Base-by-base conservation (phyloP, 768 basidiomycete genomes). In the Boletus sp. region DNA sequence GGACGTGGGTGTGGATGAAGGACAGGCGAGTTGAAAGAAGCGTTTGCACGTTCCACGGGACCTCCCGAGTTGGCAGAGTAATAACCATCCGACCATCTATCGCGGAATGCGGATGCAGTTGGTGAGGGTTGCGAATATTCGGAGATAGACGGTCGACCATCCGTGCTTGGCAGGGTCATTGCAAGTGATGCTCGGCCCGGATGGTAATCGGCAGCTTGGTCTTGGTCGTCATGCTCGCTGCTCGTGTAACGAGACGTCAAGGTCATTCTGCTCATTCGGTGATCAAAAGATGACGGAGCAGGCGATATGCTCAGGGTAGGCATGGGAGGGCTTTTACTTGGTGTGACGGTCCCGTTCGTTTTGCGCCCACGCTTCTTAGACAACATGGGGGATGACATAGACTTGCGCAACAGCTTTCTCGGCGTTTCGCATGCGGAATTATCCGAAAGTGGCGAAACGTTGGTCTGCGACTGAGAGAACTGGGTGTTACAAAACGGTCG, bases 61-160 rank as follows among this genome's bases (percentile, higher is more conserved):
- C 47, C 57, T 17, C 63, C 72, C 42, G 69, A 71, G 18, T 56
- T 42, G 2, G 64, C 63, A 29, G 71, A 73, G 48, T 73, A 72
- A 54, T 73, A 72, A 37, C 71, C 65, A 7, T 72, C 67, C 1
- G 72, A 74, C 64, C 62, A 69, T 51, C 71, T 82, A 61, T 89
- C 87, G 29, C 83, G 82, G 73, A 92, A 92, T n/a, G 86, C 87
- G n/a, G 89, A 90, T 7, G 79, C 84, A 4, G 89, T 88, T 2
- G 89, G 90, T 10, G 89, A 91, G 5, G 81, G 78, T 60, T 84
- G 83, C 10, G 87, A 85, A 67, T 87, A 86, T 52, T 84, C 82
- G 12, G 87, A 89, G 30, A 85, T 60, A 18, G 88, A 87, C 4
- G 76, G 81, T 40, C 85, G 78, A 17, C 65, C 64, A 12, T 69